Evolutionary conservation across 805 yeast species (phyloP).

Genomic region (Ogataea pini): DNA sequence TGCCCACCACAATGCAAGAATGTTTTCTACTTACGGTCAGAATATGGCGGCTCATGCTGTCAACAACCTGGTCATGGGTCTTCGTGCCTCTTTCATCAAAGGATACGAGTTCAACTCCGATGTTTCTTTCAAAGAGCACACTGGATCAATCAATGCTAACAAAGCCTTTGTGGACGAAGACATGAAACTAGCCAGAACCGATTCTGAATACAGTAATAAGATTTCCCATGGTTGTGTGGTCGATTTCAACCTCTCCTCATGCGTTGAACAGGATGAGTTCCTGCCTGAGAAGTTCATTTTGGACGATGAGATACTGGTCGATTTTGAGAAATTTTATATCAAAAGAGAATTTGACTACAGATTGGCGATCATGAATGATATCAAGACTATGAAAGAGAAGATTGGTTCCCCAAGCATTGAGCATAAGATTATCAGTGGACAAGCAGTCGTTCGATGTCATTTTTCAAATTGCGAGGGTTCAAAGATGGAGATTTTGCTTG

Average conservation of each 20-base stretch:
- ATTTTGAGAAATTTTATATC: conserved; percentile 36
- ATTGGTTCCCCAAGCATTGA: conserved; percentile 50
- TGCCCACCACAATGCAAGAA: conserved; percentile 38
- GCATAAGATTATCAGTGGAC: conserved; percentile 42
- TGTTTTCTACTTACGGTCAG: conserved; percentile 40
- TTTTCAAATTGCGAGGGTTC: conserved; percentile 70
- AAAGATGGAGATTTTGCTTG: conserved; percentile 55
- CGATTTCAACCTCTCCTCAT: conserved; percentile 51
- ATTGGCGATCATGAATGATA: conserved; percentile 20
- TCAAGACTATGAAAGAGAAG: conserved; percentile 23
- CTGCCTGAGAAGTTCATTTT: conserved; percentile 41
- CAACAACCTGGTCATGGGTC: conserved; percentile 52
- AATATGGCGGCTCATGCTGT: conserved; percentile 56
- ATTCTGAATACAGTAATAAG: conserved; percentile 27
- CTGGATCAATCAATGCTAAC: conserved; percentile 25
- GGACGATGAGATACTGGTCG: conserved; percentile 44
- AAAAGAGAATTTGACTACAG: conserved; percentile 22
- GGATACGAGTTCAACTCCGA: conserved; percentile 33
- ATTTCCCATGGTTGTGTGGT: conserved; percentile 49
- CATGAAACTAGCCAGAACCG: conserved; percentile 37
- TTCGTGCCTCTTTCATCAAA: conserved; percentile 39
- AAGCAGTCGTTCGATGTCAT: conserved; percentile 45
- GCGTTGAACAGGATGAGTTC: conserved; percentile 7
- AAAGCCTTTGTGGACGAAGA: conserved; percentile 34
- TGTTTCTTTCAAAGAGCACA: conserved; percentile 19